These are phyloP conservation scores for Brettanomyces naardenensis DNA, from an alignment of 805 yeast genomes.

Conservation along the genomic window DNA sequence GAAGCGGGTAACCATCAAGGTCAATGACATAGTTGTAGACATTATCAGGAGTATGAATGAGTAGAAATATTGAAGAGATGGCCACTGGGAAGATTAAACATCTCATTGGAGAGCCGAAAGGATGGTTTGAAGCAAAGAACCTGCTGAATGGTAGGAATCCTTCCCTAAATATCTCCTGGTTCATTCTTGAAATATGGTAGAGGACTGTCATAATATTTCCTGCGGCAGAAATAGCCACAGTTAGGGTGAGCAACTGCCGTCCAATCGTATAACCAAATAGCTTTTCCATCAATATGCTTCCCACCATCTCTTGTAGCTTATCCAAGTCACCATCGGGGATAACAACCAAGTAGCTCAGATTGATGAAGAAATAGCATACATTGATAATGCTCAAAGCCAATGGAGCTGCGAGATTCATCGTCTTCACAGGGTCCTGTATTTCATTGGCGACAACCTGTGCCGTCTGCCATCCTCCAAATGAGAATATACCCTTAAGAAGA, in stretches of 20 bases:
- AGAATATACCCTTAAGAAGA: constrained; percentile 42
- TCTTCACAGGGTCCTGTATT: constrained; percentile 42
- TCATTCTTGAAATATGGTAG: constrained; percentile 44
- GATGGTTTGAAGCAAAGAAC: constrained; percentile 48
- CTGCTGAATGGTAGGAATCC: constrained; percentile 45
- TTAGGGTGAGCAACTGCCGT: constrained; percentile 35
- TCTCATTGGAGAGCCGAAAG: constrained; percentile 41
- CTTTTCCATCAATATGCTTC: constrained; percentile 43
- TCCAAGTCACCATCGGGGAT: constrained; percentile 40
- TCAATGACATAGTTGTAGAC: constrained; percentile 44
- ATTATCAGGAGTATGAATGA: constrained; percentile 39
- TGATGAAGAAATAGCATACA: constrained; percentile 38
- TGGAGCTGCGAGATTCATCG: constrained; percentile 47
- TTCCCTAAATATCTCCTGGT: constrained; percentile 50
- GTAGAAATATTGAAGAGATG: constrained; percentile 33
- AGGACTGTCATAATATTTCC: constrained; percentile 50
- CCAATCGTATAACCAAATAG: constrained; percentile 43
- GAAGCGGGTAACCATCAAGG: constrained; percentile 44
- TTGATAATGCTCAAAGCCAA: constrained; percentile 35
- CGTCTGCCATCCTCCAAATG: constrained; percentile 48
- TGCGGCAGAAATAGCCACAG: constrained; percentile 47
- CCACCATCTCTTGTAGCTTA: constrained; percentile 40
- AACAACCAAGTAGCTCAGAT: constrained; percentile 42
- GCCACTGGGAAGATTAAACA: constrained; percentile 31
- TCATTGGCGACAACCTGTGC: constrained; percentile 50